Evolutionary conservation across 2,329 filamentous ascomycete genomes (phyloP), one percentile per base, ranked within the genome.

Genomic region (Cercospora nicotianae): DNA sequence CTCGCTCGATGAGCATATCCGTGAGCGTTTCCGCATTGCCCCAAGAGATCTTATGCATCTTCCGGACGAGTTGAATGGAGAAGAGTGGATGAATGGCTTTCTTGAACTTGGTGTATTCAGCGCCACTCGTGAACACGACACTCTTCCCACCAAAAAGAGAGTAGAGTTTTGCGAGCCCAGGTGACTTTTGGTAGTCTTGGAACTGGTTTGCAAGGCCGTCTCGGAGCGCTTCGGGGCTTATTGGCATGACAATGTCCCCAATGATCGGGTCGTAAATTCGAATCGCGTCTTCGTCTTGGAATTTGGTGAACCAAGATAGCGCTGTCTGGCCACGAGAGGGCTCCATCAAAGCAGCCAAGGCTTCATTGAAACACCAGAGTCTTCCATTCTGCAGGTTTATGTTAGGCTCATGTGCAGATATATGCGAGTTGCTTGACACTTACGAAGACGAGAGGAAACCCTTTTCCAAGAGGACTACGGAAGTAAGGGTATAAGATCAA

Each of bases 181-280:
- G 13, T 57, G 53, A 23, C 16, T 57, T 57, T 28, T 57, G 53
- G 28, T 57, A 57, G 26, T 57, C 53, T 13, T n/a, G 13, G 13
- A 31, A 28, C 2, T 57, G n/a, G 53, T 57, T n/a, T 28, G 23
- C n/a, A 16, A 57, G 53, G 3, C 53, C 53, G 13, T 57, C 53
- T 30, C 53, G 53, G 28, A 57, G 53, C 28, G 53, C 53, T 0
- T 28, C 20, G 9, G 20, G 20, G 53, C 53, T 57, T 13, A 30
- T 57, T n/a, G 53, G 53, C 53, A 57, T 57, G 16, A 57, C 23
- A n/a, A 57, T 57, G 13, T 57, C 53, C 20, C 53, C 53, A 30
- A n/a, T 10, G 0, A 57, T 18, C 8, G 53, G 53, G 12, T 57
- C 53, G 23, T 57, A 57, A 2, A 31, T 30, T n/a, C 53, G 53